phyloP scores from a whole-genome alignment of 1,139 yeast species.

The Protomyces inundatus region DNA sequence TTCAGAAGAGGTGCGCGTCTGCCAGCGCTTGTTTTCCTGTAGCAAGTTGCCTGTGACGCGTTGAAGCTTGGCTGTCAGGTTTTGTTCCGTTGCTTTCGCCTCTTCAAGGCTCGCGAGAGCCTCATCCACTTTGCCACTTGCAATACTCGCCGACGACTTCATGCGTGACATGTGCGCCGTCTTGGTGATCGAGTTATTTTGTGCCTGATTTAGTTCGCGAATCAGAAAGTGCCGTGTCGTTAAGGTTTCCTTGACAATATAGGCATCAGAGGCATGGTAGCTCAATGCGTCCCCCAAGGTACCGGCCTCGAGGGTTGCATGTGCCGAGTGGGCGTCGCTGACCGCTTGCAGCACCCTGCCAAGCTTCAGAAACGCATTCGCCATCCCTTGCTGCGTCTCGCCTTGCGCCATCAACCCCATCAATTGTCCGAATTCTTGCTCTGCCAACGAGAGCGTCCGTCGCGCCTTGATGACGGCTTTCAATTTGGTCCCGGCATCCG shows the following conservation, averaged over 20 bases:
- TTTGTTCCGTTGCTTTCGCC: slow-evolving; percentile 74
- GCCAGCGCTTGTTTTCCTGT: slow-evolving; percentile 58
- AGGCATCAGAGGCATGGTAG: slow-evolving; percentile 65
- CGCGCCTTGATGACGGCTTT: slow-evolving; percentile 50
- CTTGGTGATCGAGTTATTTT: slow-evolving; percentile 61
- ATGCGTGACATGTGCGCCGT: slow-evolving; percentile 71
- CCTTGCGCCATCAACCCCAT: slow-evolving; percentile 48
- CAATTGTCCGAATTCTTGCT: slow-evolving; percentile 62
- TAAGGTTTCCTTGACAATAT: slow-evolving; percentile 81
- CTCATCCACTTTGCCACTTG: slow-evolving; percentile 85
- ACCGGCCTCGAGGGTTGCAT: slow-evolving; percentile 69
- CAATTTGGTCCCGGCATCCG: slow-evolving; percentile 53
- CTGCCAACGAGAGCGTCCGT: slow-evolving; percentile 47
- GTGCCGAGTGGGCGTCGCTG: slow-evolving; percentile 71
- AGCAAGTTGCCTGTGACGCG: slow-evolving; percentile 83
- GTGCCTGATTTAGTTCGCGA: slow-evolving; percentile 81
- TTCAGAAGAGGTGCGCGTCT: slow-evolving; percentile 53
- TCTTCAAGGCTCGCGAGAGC: slow-evolving; percentile 74
- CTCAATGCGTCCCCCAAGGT: slow-evolving; percentile 71
- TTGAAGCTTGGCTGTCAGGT: slow-evolving; percentile 65
- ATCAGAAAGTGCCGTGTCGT: slow-evolving; percentile 87
- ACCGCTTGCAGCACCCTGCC: slow-evolving; percentile 62
- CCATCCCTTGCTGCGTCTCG: slow-evolving; percentile 65
- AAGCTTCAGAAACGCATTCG: slow-evolving; percentile 73
- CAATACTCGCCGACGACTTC: slow-evolving; percentile 62